Evolutionary conservation across 2,329 filamentous ascomycete species (phyloP), one percentile per base, ranked within the genome.

Genomic region (Alternaria hordeiaustralica): DNA sequence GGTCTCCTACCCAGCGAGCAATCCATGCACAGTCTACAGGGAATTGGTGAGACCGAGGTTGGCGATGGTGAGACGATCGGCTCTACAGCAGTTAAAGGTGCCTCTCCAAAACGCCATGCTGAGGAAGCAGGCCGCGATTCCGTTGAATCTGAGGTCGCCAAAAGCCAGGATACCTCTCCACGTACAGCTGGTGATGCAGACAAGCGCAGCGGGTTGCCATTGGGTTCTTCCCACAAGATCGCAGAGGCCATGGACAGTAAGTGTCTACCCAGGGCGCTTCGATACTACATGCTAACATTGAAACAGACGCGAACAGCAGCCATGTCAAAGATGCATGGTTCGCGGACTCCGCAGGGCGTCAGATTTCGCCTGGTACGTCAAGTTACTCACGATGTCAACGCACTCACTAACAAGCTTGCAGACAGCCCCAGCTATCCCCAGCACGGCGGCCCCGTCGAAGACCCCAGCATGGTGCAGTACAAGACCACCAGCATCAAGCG

Each of bases 1-100:
- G 51, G 63, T 6, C 15, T 68, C 13, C 46, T 66, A 9, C 65
- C 65, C 9, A 56, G 60, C 36, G 63, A 68, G 60, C 60, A 50
- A 13, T 44, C 26, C 8, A 57, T 50, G 5, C 12, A 50, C 6
- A 41, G 30, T 9, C 7, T 13, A 15, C 30, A 10, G 30, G 21
- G 5, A 18, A 12, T 20, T 9, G 12, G 20, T 30, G 43, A 18
- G 23, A 43, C 10, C 18, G 41, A 49, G n/a, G 4, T 4, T 4
- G 11, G 11, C 9, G 7, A 12, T 21, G 12, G 47, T 11, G 20
- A 11, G 1, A 15, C 9, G 2, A 10, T 18, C 13, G 33, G 33
- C 15, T 4, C 49, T 13, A 20, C n/a, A 13, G 33, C 25, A 8
- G 13, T 21, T 36, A 20, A 15, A 33, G 7, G 15, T 13, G 26